Conservation (phyloP, 148 eudicot genomes). For the Arbutus unedo region DNA sequence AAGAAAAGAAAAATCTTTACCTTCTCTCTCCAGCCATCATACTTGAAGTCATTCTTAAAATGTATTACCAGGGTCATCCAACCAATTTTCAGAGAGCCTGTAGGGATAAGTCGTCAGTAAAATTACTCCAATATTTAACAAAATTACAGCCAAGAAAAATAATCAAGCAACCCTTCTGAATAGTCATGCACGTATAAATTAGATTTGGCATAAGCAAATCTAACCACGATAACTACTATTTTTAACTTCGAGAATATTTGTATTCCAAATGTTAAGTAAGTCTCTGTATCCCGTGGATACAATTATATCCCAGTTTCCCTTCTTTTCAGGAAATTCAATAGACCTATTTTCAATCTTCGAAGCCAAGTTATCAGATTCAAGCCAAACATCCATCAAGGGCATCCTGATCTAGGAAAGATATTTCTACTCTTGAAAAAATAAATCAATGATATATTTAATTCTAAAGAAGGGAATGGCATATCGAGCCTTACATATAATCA, state of each 20-base stretch:
- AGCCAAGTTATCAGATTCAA: background rate
- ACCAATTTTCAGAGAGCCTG: constrained; percentile 31
- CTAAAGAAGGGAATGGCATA: background rate
- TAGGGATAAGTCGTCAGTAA: constrained; percentile 15
- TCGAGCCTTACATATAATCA: background rate
- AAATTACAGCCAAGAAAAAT: background rate
- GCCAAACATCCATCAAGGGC: background rate
- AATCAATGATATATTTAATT: background rate
- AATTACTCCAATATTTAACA: background rate
- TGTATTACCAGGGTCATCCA: constrained; percentile 57
- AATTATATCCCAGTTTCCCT: too few relatives aligned
- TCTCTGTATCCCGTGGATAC: background rate
- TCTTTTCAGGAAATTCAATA: background rate
- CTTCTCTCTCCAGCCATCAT: constrained; percentile 76
- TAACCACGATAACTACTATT: background rate
- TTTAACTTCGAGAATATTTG: background rate
- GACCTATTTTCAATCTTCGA: background rate
- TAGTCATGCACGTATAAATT: background rate
- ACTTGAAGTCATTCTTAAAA: constrained; percentile 68
- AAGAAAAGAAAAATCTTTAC: constrained; percentile 29
- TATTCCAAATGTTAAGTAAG: background rate
- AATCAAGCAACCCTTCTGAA: background rate
- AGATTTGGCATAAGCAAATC: background rate
- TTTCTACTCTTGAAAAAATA: background rate
- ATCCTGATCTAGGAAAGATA: background rate